Evolutionary conservation across 352 stramenopile species (phyloP), one percentile per base, ranked within the genome.

Genomic region (Globisporangium iwayamae): DNA sequence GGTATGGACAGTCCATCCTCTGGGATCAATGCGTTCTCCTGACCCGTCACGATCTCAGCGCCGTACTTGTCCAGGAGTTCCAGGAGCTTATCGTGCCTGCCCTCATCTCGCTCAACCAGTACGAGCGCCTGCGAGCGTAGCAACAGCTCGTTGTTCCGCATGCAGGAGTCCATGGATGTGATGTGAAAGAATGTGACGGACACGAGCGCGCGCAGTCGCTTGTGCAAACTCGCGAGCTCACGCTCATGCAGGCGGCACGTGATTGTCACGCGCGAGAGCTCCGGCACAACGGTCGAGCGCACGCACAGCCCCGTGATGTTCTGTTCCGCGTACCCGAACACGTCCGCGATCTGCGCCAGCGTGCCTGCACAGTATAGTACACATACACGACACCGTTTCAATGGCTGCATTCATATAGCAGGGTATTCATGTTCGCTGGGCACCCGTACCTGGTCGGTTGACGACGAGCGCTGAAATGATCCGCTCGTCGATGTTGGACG

Each of bases 141-240:
- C 47, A 92, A 58, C 18, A 88, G 67, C 54, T 90, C 78, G 32
- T 87, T 74, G 70, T 83, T 89, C 56, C 81, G 65, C 25, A 90
- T 66, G 36, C 81, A 90, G 32, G 83, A 85, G 20, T 68, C 67
- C 69, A 85, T 73, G 22, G 76, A 88, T 36, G 83, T 93, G 55
- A 91, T 74, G 59, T 93, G 83, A 73, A 90, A 90, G 62, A 93
- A 93, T 14, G 83, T 90, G 52, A 93, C 71, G 56, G 70, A 79
- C 52, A 93, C 83, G 2, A 93, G 76, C 25, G 81, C 70, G 1
- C 75, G 70, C 28, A 91, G 76, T 0, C 81, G 75, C 39, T 78
- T 84, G 65, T 89, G 77, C 36, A 93, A 72, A 28, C 67, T 66
- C 14, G 68, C 59, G n/a, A 89, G 60, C 47, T 90, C 83, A 2